A percentile compares a stretch with the other conserved stretches of the same genome.
These are phyloP conservation scores for Fusarium aywerte DNA, from an alignment of 2,329 filamentous ascomycete genomes.

Conservation along the genomic window DNA sequence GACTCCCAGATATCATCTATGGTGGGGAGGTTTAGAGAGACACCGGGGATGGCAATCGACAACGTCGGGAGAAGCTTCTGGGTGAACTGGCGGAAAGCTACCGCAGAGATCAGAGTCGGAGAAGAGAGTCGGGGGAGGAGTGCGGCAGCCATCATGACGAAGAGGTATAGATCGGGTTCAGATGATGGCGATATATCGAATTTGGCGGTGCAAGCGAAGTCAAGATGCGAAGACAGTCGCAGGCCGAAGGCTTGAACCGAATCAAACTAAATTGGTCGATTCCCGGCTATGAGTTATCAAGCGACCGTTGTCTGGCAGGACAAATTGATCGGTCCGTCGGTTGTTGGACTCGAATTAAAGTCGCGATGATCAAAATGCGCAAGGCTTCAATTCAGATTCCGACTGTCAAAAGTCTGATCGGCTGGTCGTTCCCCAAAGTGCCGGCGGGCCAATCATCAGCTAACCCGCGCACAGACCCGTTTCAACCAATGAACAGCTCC, in stretches of 20 bases:
- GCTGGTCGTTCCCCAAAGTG: conserved; percentile 40
- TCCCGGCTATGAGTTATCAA: conserved; percentile 14
- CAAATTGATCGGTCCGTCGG: conserved; percentile 21
- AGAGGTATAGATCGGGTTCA: conserved; percentile 10
- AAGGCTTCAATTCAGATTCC: conserved; percentile 41
- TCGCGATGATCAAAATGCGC: conserved; percentile 40
- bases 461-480: conserved; percentile 45
- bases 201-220: conserved; percentile 20
- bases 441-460: conserved; percentile 49
- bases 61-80: conserved; percentile 64
- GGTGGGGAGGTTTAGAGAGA: conserved; percentile 65
- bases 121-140: conserved; percentile 67
- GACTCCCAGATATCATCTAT: conserved; percentile 91
- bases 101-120: conserved; percentile 54
- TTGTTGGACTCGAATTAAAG: conserved; percentile 28
- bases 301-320: not conserved
- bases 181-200: conserved; percentile 20
- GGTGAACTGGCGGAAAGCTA: conserved; percentile 59
- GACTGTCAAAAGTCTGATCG: conserved; percentile 49
- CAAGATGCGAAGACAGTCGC: not conserved
- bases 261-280: not conserved
- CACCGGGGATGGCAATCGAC: conserved; percentile 68
- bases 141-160: conserved; percentile 60
- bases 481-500: conserved; percentile 47
- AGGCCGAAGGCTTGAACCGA: not conserved